A percentile compares a stretch with the other conserved stretches of the same genome.
phyloP scores from a whole-genome alignment of 352 stramenopile genomes.

The Globisporangium perplexum region DNA sequence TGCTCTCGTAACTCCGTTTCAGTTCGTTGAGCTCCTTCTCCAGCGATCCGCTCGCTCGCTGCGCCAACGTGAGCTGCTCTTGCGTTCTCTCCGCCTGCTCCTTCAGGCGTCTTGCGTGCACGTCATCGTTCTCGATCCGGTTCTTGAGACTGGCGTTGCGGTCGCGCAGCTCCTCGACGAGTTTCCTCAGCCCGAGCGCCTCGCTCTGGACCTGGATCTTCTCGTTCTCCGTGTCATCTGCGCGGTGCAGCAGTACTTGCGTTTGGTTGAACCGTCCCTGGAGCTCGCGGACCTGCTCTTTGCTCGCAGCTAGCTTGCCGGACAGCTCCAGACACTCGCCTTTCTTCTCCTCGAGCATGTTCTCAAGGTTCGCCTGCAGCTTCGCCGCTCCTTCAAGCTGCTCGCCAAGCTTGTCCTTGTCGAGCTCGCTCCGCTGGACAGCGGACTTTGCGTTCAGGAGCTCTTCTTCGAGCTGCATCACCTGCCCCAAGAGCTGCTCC shows the following conservation, averaged over 20 bases:
- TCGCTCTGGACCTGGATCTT: slow-evolving; percentile 65
- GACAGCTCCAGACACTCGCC: slow-evolving; percentile 33
- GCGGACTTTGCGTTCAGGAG: slow-evolving; percentile 35
- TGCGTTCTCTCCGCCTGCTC: slow-evolving; percentile 50
- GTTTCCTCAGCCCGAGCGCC: slow-evolving; percentile 39
- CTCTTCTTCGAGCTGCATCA: slow-evolving; percentile 55
- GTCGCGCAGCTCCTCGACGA: slow-evolving; percentile 63
- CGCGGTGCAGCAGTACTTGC: slow-evolving; percentile 32
- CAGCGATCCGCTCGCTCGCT: slow-evolving; percentile 24
- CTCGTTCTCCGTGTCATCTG: slow-evolving; percentile 59
- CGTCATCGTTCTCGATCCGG: slow-evolving; percentile 38
- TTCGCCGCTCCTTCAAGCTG: slow-evolving; percentile 29
- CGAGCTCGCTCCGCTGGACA: slow-evolving; percentile 26
- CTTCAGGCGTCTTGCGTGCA: slow-evolving; percentile 35
- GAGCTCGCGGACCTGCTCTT: slow-evolving; percentile 39
- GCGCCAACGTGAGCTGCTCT: slow-evolving; percentile 24
- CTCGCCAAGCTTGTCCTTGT: slow-evolving; percentile 46
- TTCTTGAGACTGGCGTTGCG: slow-evolving; percentile 53
- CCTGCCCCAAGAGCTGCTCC: slow-evolving; percentile 47
- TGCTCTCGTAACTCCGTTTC: slow-evolving; percentile 46
- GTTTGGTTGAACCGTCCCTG: slow-evolving; percentile 31
- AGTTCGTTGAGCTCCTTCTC: slow-evolving; percentile 55
- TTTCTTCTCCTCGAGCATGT: slow-evolving; percentile 54
- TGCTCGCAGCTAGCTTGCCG: slow-evolving; percentile 35
- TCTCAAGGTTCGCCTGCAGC: slow-evolving; percentile 33